phyloP scores from a whole-genome alignment of 2,329 filamentous ascomycete genomes.

The Aspergillus caelatus region DNA sequence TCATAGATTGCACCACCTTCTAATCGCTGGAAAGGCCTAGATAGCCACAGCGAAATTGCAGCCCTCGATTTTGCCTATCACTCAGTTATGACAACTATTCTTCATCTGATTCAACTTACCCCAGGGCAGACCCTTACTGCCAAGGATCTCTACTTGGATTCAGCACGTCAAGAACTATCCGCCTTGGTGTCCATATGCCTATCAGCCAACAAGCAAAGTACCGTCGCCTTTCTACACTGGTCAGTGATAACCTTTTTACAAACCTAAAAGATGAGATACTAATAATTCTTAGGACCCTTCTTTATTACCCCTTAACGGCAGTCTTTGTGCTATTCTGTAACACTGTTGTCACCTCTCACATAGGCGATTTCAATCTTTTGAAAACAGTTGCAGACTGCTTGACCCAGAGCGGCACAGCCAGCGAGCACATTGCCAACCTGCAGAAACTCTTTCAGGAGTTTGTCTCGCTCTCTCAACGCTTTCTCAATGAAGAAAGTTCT shows the following conservation, averaged over 20 bases:
- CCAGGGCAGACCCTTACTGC: conserved; percentile 2
- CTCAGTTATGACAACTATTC: conserved; percentile 23
- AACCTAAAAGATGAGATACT: background rate
- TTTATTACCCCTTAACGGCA: conserved; percentile 26
- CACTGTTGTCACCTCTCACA: conserved; percentile 20
- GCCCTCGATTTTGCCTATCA: conserved; percentile 25
- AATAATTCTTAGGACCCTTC: conserved; percentile 19
- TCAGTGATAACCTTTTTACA: background rate
- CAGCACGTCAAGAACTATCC: conserved; percentile 24
- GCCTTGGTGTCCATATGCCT: conserved; percentile 22
- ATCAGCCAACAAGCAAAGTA: conserved; percentile 18
- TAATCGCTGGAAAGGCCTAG: conserved; percentile 21
- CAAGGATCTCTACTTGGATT: conserved; percentile 18
- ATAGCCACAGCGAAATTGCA: conserved; percentile 21
- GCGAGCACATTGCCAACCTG: conserved; percentile 18
- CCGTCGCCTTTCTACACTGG: conserved; percentile 23
- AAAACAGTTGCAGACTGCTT: conserved; percentile 20
- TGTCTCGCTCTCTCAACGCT: conserved; percentile 16
- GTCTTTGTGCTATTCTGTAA: conserved; percentile 28
- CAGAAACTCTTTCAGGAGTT: conserved; percentile 22
- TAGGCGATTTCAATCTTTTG: conserved; percentile 23
- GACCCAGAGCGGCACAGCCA: conserved; percentile 16
- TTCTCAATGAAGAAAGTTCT: background rate
- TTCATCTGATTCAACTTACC: conserved; percentile 19
- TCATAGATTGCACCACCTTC: conserved; percentile 19